Evolutionary conservation across 2,329 filamentous ascomycete genomes (phyloP).

Genomic region (Fragosphaeria purpurea): DNA sequence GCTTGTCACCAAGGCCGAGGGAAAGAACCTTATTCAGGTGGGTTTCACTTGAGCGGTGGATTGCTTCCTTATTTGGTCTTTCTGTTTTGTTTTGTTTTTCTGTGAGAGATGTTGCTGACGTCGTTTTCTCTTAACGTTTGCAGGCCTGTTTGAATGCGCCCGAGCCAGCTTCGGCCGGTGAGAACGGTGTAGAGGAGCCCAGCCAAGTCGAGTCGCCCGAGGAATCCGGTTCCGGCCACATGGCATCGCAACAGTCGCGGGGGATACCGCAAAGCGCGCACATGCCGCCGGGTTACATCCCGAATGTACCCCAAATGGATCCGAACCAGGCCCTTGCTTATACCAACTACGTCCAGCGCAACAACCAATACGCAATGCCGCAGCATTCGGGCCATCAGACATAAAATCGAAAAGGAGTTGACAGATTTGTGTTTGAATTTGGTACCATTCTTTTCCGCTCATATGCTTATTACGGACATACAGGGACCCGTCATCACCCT

Average conservation of each 20-base stretch:
- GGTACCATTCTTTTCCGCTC: neutral
- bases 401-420: conserved; percentile 27
- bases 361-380: conserved; percentile 69
- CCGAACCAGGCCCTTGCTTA: conserved; percentile 74
- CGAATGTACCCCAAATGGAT: conserved; percentile 53
- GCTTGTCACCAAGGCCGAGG: conserved; percentile 94
- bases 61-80: no score
- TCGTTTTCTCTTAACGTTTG: conserved; percentile 5
- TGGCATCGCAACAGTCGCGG: conserved; percentile 54
- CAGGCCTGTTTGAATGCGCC: conserved; percentile 95
- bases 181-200: conserved; percentile 68
- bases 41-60: conserved; percentile 16
- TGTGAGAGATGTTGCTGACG: conserved; percentile 21
- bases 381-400: conserved; percentile 75
- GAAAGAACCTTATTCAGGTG: conserved; percentile 99
- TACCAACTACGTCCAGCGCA: conserved; percentile 69
- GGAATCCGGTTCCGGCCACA: conserved; percentile 67
- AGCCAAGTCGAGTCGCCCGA: conserved; percentile 84
- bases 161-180: conserved; percentile 70
- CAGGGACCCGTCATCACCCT: neutral
- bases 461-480: neutral
- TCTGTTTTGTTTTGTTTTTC: no score
- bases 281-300: conserved; percentile 55
- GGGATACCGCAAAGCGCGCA: conserved; percentile 55
- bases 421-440: neutral